Evolutionary conservation across 2,329 filamentous ascomycete species (phyloP), one percentile per base, ranked within the genome.

Genomic region (Colletotrichum spaethianum): DNA sequence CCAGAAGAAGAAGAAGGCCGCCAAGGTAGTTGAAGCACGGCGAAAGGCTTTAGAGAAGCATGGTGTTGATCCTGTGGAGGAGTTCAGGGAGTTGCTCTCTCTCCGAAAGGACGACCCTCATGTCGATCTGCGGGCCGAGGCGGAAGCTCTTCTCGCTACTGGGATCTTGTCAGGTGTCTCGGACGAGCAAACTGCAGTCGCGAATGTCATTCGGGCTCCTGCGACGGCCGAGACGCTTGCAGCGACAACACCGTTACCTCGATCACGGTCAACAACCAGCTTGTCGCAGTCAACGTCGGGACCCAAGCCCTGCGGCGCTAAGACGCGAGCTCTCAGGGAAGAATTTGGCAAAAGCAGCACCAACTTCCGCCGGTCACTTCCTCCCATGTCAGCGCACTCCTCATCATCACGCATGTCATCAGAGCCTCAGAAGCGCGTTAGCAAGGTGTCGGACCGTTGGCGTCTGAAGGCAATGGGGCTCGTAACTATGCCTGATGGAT

Each of bases 401-500:
- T 74, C 74, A 9, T 75, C 67, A 20, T 59, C 31, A 52, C 73
- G 28, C 50, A 69, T 52, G 28, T 46, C 67, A 5, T 62, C 72
- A 18, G 63, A 70, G 31, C 64, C 68, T 46, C 64, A 66, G 3
- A 76, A 75, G 46, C 77, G 79, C 12, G 65, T 77, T 3, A 84
- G 82, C 75, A 83, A 78, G 62, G 82, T 82, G 8, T 86, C 84
- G 8, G 83, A 84, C 63, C 80, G 83, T 48, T 87, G 85, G 85
- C 79, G 81, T 6, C 79, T 87, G 69, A 86, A 86, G 63, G 84
- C 85, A 52, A 86, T 86, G 84, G 85, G 84, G 12, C 82, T 89
- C 23, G 86, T 88, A 3, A 86, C 84, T 73, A 85, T 88, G 83
- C 83, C 86, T 5, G 84, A 90, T 73, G 84, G 88, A n/a, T 84